Conservation (phyloP, 495 filamentous ascomycete species). For the Neurospora sublineolata region DNA sequence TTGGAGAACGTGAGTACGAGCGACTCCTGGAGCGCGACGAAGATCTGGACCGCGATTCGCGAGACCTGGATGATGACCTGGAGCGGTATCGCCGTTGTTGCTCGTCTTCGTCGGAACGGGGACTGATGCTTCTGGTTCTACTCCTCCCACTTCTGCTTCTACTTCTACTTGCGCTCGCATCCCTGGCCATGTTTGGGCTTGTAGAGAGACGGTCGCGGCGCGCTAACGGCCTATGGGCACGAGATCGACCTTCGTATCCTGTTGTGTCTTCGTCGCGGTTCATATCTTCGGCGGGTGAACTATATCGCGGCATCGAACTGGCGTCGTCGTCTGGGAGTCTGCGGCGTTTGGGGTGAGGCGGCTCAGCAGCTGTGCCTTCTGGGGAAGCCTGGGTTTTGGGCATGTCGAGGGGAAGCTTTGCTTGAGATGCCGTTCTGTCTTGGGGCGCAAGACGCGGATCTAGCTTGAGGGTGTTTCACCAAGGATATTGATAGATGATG, state of each 20-base stretch:
- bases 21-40: conserved; percentile 13
- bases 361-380: conserved; percentile 13
- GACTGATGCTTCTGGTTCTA: background rate
- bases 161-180: conserved; percentile 14
- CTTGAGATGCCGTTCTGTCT: background rate
- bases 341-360: conserved; percentile 43
- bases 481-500: background rate
- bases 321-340: conserved; percentile 38
- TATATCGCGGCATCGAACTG: conserved; percentile 24
- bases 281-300: conserved; percentile 16
- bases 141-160: conserved; percentile 12
- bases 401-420: background rate
- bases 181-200: conserved; percentile 11
- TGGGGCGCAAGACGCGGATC: background rate
- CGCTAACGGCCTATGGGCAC: conserved; percentile 26
- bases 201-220: conserved; percentile 26
- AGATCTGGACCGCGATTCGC: conserved; percentile 9
- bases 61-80: conserved; percentile 14
- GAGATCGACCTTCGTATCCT: background rate
- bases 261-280: background rate
- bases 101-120: conserved; percentile 11
- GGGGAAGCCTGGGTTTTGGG: conserved; percentile 3
- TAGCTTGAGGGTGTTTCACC: background rate
- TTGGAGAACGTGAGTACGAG: conserved; percentile 28
- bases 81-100: conserved; percentile 22